These are phyloP conservation scores for Amniculicola lignicola DNA, from an alignment of 495 filamentous ascomycete species.

Conservation along the genomic window DNA sequence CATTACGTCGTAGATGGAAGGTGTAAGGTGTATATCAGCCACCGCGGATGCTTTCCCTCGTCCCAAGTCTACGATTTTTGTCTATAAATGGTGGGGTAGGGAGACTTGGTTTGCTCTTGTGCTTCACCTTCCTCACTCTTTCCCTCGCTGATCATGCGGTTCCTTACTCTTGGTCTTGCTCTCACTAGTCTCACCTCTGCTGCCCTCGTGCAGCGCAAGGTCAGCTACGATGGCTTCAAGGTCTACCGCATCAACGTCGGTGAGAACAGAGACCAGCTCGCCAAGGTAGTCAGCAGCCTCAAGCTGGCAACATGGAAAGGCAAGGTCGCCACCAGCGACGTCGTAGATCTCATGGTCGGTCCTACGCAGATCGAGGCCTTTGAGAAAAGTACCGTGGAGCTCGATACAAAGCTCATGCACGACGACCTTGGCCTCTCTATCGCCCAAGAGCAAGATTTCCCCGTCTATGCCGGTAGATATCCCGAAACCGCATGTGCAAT, in stretches of 20 bases:
- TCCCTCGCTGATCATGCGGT: constrained; percentile 19
- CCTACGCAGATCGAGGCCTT: constrained; percentile 42
- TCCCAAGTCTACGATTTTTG: background rate
- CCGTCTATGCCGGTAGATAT: constrained; percentile 29
- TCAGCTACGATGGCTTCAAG: constrained; percentile 48
- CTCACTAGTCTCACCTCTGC: constrained; percentile 23
- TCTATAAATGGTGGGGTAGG: constrained; percentile 15
- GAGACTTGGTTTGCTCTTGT: background rate
- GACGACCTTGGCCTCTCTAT: constrained; percentile 48
- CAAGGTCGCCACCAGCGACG: constrained; percentile 12
- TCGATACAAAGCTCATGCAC: constrained; percentile 43
- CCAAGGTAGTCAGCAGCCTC: background rate
- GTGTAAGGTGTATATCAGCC: constrained; percentile 10
- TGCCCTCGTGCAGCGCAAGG: constrained; percentile 22
- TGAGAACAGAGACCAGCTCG: background rate
- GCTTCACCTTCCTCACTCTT: constrained; percentile 1
- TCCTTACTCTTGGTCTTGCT: constrained; percentile 14
- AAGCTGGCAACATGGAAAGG: background rate
- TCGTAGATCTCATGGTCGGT: constrained; percentile 47
- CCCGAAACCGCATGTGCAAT: background rate
- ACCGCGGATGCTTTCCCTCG: background rate
- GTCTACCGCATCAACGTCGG: constrained; percentile 43
- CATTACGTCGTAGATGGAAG: constrained; percentile 3
- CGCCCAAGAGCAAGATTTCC: constrained; percentile 38
- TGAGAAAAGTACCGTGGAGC: constrained; percentile 35